Evolutionary conservation across 2,329 filamentous ascomycete species (phyloP), one percentile per base, ranked within the genome.

Genomic region (Scytalidium sp.): DNA sequence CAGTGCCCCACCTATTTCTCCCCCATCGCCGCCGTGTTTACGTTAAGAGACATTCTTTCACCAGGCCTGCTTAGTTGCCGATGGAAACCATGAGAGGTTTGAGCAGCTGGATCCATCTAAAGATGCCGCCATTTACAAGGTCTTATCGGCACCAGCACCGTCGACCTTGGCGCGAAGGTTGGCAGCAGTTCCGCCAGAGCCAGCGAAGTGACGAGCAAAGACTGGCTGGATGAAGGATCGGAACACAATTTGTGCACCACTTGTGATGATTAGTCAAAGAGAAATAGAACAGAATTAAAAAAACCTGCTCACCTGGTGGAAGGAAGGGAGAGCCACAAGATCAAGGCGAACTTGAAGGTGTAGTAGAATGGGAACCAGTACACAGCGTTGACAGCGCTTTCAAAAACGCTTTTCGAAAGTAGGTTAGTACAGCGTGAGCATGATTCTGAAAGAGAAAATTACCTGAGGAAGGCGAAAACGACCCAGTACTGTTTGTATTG

Each of bases 311-410:
- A 97, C 93, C 80, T 79, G 79, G 95, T 97, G 72, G 89, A 82
- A 71, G 94, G 94, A 66, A 99, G 90, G 63, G 93, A 85, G 76
- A 99, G 91, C 94, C 94, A 99, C 70, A 99, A 85, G 64, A 97
- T 81, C 71, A 97, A 88, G 68, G 95, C 78, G 69, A 99, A 97
- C 83, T 99, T 99, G 88, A 99, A 97, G 69, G 92, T 93, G 76
- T 90, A 99, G 87, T 99, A 99, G 79, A 99, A 99, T 68, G 94
- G 88, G 79, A 95, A 90, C 89, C 89, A 95, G 81, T 94, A 94
- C 56, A 93, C 88, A 56, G 90, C 87, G 73, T 81, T 91, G 65
- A 95, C 74, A 54, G 88, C 80, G 71, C 87, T 91, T 80, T 95
- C 90, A 62, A 90, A 67, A 45, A 94, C 87, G 55, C 79, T 84